Evolutionary conservation across 352 stramenopile genomes (phyloP).

Genomic region (Globisporangium iwayamae): DNA sequence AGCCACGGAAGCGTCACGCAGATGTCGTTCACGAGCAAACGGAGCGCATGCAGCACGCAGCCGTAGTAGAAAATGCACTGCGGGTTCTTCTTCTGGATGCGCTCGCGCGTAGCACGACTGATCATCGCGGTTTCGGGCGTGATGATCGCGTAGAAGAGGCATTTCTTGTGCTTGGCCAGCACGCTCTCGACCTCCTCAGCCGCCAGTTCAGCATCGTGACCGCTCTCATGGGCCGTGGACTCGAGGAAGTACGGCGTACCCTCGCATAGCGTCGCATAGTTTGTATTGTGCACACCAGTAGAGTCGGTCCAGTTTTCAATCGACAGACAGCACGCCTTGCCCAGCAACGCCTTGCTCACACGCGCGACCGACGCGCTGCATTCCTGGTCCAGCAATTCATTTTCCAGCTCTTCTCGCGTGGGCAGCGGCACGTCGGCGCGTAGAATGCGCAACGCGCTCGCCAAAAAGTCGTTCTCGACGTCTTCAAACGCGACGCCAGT

Average conservation of each 20-base stretch:
- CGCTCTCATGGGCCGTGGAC: constrained; percentile 14
- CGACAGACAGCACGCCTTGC: constrained; percentile 52
- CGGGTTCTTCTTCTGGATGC: constrained; percentile 52
- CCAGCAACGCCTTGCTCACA: constrained; percentile 39
- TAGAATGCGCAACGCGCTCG: constrained; percentile 38
- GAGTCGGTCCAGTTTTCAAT: constrained; percentile 52
- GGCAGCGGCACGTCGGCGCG: constrained; percentile 39
- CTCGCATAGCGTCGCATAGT: constrained; percentile 39
- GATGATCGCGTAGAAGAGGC: constrained; percentile 46
- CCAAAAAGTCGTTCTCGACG: constrained; percentile 40
- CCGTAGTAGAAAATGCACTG: constrained; percentile 67
- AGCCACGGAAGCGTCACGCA: constrained; percentile 51
- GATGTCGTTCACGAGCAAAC: constrained; percentile 49
- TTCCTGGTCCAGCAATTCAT: constrained; percentile 59
- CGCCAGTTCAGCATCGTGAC: constrained; percentile 24
- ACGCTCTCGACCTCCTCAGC: constrained; percentile 48
- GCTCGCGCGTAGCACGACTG: constrained; percentile 37
- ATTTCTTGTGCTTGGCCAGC: constrained; percentile 45
- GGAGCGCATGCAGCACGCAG: constrained; percentile 49
- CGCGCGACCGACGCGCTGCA: constrained; percentile 35
- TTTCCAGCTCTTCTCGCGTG: constrained; percentile 53
- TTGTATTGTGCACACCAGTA: constrained; percentile 37
- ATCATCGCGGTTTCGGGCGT: constrained; percentile 39
- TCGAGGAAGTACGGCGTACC: constrained; percentile 46
- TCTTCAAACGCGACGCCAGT: constrained; percentile 49